phyloP scores from a whole-genome alignment of 169 alveolate species.

The Ichthyophthirius multifiliis region DNA sequence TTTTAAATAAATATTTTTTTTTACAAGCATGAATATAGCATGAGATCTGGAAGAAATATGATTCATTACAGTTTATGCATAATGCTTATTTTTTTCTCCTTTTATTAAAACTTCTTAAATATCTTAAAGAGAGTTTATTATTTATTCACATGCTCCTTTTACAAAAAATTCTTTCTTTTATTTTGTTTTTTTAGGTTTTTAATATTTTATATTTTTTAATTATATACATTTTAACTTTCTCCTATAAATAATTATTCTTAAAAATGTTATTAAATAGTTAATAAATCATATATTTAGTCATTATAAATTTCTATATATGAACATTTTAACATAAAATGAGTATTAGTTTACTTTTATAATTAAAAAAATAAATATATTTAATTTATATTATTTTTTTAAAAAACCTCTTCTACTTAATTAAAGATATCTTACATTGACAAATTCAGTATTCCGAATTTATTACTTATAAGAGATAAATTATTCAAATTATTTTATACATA shows the following conservation, averaged over 20 bases:
- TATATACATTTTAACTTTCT: constrained; percentile 55
- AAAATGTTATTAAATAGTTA: constrained; percentile 40
- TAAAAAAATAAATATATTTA: too few relatives aligned
- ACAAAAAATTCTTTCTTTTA: constrained; percentile 60
- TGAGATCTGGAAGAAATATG: constrained; percentile 76
- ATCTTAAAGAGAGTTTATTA: constrained; percentile 53
- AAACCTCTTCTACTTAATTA: constrained; percentile 25
- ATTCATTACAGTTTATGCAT: constrained; percentile 77
- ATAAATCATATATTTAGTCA: constrained; percentile 69
- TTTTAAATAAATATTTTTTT: background rate
- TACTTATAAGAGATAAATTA: too few relatives aligned
- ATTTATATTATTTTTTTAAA: background rate
- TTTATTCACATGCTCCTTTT: constrained; percentile 58
- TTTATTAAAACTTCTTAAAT: constrained; percentile 41
- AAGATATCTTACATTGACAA: constrained; percentile 42
- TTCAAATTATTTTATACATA: too few relatives aligned
- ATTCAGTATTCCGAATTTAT: constrained; percentile 26
- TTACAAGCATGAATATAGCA: constrained; percentile 58
- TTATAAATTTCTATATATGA: constrained; percentile 77
- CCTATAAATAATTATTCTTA: constrained; percentile 39
- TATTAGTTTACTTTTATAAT: background rate
- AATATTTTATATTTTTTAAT: background rate
- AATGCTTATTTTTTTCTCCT: constrained; percentile 72
- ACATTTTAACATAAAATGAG: constrained; percentile 39
- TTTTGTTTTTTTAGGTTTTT: background rate